Base-by-base conservation (phyloP, 2,329 filamentous ascomycete genomes). In the Aaosphaeria arxii region DNA sequence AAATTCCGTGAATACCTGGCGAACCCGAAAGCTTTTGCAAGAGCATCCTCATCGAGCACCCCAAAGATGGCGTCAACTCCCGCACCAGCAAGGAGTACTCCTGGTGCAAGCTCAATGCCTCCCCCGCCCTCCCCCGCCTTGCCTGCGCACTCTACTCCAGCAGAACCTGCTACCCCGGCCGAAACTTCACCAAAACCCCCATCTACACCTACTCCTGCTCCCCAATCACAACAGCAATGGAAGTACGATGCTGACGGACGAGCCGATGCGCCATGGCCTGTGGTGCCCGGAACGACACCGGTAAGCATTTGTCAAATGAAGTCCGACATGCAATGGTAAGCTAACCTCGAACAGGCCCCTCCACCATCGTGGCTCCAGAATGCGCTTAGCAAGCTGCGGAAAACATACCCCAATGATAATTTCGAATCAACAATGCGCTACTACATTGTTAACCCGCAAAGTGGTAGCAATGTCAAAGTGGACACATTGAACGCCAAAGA, bases 401-500 rank as follows among this genome's bases (percentile, higher is more conserved):
- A 79, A 50, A 72, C 72, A 13, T 92, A 96, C 63, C 86, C 88
- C 4, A 82, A 86, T 59, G 91, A 96, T 68, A 80, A 82, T 30
- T 97, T 97, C 67, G 90, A 96, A 70, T 87, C 85, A 46, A 82
- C 87, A 24, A 99, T 99, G 94, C 89, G 91, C 51, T 91, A 95
- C 71, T 89, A 84, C 28, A 85, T 88, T 49, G 82, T 96, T 53
- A 87, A 95, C 67, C 81, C 81, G 7, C 77, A 81, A 43, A 91
- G 88, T 3, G 83, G 87, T 51, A 73, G 81, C 17, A 82, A 85
- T 24, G 78, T 88, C 44, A 75, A 84, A 35, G 72, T 74, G 30
- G 72, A 77, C 66, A 61, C 78, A 33, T 50, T 73, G 7, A 78
- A 76, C 35, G 75, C 80, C 40, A 75, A n/a, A 9, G 33, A 2